Conservation (phyloP, 345 rosid species). For the Euphorbia lathyris region DNA sequence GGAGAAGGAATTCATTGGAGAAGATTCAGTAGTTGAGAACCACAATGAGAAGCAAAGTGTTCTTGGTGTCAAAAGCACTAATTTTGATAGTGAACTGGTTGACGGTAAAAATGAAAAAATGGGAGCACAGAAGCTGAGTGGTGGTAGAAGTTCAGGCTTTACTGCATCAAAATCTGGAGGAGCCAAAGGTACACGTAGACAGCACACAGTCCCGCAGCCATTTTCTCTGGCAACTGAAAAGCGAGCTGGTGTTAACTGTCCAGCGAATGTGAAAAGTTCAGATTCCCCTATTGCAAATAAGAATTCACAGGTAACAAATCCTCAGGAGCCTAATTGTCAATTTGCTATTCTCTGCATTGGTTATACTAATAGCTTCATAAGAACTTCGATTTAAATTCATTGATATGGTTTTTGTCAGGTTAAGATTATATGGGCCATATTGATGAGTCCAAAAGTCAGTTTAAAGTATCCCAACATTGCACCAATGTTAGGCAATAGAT, state of each 20-base stretch:
- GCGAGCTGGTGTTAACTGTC: slow-evolving; percentile 31
- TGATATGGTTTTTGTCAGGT: not conserved
- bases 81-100: slow-evolving; percentile 22
- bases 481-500: not conserved
- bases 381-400: not conserved
- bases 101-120: slow-evolving; percentile 30
- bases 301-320: slow-evolving; percentile 53
- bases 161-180: slow-evolving; percentile 33
- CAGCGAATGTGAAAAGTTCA: slow-evolving; percentile 29
- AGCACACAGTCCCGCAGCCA: slow-evolving; percentile 41
- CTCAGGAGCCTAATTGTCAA: not conserved
- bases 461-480: not conserved
- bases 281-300: slow-evolving; percentile 44
- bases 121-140: slow-evolving; percentile 31
- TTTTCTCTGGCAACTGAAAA: slow-evolving; percentile 55
- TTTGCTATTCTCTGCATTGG: too few relatives aligned
- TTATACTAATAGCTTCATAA: too few relatives aligned
- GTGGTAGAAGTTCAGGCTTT: slow-evolving; percentile 31
- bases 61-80: slow-evolving; percentile 38
- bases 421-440: not conserved
- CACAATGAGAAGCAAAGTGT: slow-evolving; percentile 39
- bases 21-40: slow-evolving; percentile 33
- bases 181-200: slow-evolving; percentile 26
- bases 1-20: slow-evolving; percentile 51
- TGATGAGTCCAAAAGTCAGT: not conserved